A percentile compares a stretch with the other conserved stretches of the same genome.
phyloP scores from a whole-genome alignment of 441 rosid genomes.

The Croton laevigatus region DNA sequence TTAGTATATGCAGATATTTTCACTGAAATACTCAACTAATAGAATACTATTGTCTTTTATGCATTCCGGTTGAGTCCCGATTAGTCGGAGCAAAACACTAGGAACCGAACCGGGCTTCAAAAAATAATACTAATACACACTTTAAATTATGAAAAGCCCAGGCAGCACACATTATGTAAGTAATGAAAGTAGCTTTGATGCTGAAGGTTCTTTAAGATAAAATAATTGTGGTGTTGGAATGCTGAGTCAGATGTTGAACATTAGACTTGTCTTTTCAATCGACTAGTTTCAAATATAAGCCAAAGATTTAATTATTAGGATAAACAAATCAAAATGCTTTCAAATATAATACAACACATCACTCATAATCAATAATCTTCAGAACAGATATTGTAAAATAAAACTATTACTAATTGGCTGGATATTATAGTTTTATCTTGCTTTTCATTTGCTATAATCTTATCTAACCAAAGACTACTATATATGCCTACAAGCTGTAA shows the following conservation, averaged over 20 bases:
- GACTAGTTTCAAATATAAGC: constrained; percentile 12
- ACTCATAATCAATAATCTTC: background rate
- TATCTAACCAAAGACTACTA: background rate
- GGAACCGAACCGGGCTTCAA: no score
- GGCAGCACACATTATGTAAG: constrained; percentile 18
- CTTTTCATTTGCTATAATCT: background rate
- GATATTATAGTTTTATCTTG: background rate
- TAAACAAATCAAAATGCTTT: no score
- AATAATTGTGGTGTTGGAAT: constrained; percentile 41
- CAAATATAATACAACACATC: background rate
- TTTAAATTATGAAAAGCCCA: constrained; percentile 14
- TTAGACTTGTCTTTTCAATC: constrained; percentile 30
- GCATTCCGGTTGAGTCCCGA: no score
- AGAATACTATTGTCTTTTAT: no score
- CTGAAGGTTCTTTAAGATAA: constrained; percentile 31
- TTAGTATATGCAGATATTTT: no score
- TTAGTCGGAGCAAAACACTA: no score
- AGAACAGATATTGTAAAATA: background rate
- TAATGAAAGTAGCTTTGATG: constrained; percentile 33
- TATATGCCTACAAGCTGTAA: background rate
- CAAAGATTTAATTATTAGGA: constrained; percentile 7
- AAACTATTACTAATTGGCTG: background rate
- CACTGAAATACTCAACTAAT: no score
- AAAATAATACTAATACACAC: background rate
- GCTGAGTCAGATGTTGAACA: constrained; percentile 32